Conservation (phyloP, 163 green algal genomes). For the Volvox carteri region DNA sequence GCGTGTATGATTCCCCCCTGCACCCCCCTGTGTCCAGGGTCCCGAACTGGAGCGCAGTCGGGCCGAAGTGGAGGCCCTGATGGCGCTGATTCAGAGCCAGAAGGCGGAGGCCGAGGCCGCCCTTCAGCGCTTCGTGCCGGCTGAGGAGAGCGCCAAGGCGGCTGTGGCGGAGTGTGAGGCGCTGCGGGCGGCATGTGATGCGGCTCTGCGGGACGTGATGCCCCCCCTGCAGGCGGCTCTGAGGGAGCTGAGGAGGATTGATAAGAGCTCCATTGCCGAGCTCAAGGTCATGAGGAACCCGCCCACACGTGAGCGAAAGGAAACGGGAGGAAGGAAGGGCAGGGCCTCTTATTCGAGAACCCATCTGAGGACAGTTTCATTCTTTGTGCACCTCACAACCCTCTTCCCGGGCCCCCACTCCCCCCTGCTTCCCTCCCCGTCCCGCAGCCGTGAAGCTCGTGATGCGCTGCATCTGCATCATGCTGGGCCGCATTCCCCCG, state of each 20-base stretch:
- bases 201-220: conserved; percentile 59
- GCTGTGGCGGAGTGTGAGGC: conserved; percentile 54
- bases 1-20: too few species aligned
- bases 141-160: conserved; percentile 21
- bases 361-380: too few species aligned
- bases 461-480: conserved; percentile 82
- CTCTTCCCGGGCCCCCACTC: not conserved
- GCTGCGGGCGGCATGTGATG: conserved; percentile 40
- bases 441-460: conserved; percentile 73
- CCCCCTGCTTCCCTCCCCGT: not conserved
- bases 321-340: not conserved
- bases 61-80: conserved; percentile 51
- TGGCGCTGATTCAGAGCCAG: conserved; percentile 44
- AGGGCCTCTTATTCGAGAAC: not conserved
- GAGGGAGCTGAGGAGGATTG: conserved; percentile 60
- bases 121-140: conserved; percentile 37
- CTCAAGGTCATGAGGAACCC: conserved; percentile 64
- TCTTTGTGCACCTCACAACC: not conserved
- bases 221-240: conserved; percentile 60
- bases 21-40: not conserved
- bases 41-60: conserved; percentile 53
- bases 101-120: conserved; percentile 49
- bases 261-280: conserved; percentile 67
- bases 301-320: conserved; percentile 35
- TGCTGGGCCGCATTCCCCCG: conserved; percentile 72